Conservation (phyloP, 495 filamentous ascomycete species). For the Penicillium paradoxum region DNA sequence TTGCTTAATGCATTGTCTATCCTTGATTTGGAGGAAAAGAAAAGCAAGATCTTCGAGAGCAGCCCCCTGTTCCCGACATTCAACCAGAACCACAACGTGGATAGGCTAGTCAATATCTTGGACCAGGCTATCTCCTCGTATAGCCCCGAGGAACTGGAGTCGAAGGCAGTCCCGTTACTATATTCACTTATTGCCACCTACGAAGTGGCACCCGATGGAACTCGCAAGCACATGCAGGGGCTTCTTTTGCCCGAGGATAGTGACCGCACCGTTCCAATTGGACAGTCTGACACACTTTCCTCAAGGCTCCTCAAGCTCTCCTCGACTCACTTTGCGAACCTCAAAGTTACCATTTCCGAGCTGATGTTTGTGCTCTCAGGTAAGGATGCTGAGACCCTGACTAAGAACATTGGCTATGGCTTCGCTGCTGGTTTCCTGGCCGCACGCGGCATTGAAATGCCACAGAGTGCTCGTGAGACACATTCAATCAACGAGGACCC, state of each 20-base stretch:
- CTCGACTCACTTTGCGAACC: slow-evolving; percentile 63
- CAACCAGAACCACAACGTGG: slow-evolving; percentile 56
- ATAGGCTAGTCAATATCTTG: slow-evolving; percentile 69
- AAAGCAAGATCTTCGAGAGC: slow-evolving; percentile 35
- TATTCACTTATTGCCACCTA: slow-evolving; percentile 67
- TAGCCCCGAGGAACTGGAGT: slow-evolving; percentile 62
- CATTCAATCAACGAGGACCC: slow-evolving; percentile 42
- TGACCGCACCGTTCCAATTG: slow-evolving; percentile 76
- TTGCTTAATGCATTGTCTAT: slow-evolving; percentile 79
- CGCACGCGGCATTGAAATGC: slow-evolving; percentile 71
- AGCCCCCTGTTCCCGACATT: slow-evolving; percentile 61
- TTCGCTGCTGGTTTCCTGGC: slow-evolving; percentile 87
- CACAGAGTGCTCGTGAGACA: slow-evolving; percentile 58
- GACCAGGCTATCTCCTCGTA: slow-evolving; percentile 58
- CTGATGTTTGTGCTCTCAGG: slow-evolving; percentile 84
- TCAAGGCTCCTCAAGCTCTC: slow-evolving; percentile 77
- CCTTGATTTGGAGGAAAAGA: slow-evolving; percentile 58
- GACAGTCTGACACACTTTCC: slow-evolving; percentile 66
- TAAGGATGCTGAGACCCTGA: slow-evolving; percentile 64
- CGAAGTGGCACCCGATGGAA: slow-evolving; percentile 61
- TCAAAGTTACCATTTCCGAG: slow-evolving; percentile 70
- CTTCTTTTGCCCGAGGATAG: slow-evolving; percentile 70
- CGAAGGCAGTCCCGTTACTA: slow-evolving; percentile 61
- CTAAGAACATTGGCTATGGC: slow-evolving; percentile 83
- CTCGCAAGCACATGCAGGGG: slow-evolving; percentile 57